These are phyloP conservation scores for Russula compacta DNA, from an alignment of 768 basidiomycete species.

Conservation along the genomic window DNA sequence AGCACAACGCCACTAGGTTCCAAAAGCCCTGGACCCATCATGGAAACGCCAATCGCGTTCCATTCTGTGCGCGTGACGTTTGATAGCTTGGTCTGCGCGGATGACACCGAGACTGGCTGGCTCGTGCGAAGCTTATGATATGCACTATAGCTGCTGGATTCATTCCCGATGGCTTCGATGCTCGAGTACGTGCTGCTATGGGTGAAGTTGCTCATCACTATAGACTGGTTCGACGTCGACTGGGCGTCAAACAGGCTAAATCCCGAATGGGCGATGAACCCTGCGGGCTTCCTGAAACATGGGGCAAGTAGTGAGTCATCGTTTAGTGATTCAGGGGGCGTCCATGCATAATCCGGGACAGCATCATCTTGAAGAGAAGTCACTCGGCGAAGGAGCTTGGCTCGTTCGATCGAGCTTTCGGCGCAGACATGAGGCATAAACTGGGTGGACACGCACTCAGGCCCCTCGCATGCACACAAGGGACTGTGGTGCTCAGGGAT, in stretches of 20 bases:
- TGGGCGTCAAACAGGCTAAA: constrained; percentile 27
- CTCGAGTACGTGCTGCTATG: constrained; percentile 51
- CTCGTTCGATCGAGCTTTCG: constrained; percentile 63
- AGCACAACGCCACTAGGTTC: constrained; percentile 35
- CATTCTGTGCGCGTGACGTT: constrained; percentile 61
- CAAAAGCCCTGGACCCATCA: constrained; percentile 14
- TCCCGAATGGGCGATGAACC: too few species aligned
- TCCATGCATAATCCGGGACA: not conserved
- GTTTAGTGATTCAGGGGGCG: constrained; percentile 5
- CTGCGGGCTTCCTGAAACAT: too few species aligned
- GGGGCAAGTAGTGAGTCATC: too few species aligned
- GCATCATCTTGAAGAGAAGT: constrained; percentile 5
- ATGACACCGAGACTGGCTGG: constrained; percentile 41
- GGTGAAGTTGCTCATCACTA: constrained; percentile 52
- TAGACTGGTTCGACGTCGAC: constrained; percentile 48
- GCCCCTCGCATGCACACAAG: constrained; percentile 7
- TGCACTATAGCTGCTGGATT: constrained; percentile 22
- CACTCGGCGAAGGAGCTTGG: constrained; percentile 32
- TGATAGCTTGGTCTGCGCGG: constrained; percentile 43
- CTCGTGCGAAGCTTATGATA: too few species aligned
- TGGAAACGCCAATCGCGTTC: constrained; percentile 30
- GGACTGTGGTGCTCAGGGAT: constrained; percentile 23
- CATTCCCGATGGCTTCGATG: constrained; percentile 73
- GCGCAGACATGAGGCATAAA: constrained; percentile 42
- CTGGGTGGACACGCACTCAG: constrained; percentile 6